Percentiles rank a stretch among this genome's conserved stretches.
Evolutionary conservation across 495 filamentous ascomycete species (phyloP).

Genomic region (Echria macrotheca): DNA sequence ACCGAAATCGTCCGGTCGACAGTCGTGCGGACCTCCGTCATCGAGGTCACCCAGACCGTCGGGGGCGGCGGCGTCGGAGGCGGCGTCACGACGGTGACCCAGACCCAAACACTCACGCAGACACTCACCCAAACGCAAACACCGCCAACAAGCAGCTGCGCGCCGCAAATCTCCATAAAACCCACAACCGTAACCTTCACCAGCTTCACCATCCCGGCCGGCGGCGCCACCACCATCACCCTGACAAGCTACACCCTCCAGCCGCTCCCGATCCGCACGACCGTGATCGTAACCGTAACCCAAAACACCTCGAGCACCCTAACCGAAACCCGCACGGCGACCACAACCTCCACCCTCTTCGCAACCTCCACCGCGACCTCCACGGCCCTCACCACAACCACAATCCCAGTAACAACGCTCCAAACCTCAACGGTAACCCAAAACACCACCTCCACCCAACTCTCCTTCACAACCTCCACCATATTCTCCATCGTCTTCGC

Average conservation of each 20-base stretch:
- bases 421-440: conserved; percentile 8
- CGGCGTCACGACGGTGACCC: no score
- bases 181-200: not conserved
- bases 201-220: not conserved
- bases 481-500: conserved; percentile 15
- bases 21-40: not conserved
- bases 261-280: conserved; percentile 13
- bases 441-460: conserved; percentile 12
- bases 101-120: no score
- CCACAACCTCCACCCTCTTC: conserved; percentile 2
- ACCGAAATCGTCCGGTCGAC: conserved; percentile 11
- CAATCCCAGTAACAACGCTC: conserved; percentile 7
- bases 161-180: no score
- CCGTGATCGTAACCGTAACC: conserved; percentile 6
- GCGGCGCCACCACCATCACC: conserved; percentile 5
- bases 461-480: conserved; percentile 10
- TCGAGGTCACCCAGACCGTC: not conserved
- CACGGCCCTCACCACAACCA: not conserved
- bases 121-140: no score
- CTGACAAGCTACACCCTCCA: conserved; percentile 7
- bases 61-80: no score
- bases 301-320: conserved; percentile 4
- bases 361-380: conserved; percentile 2
- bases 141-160: no score
- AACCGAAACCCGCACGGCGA: not conserved